Evolutionary conservation across 192 early-diverging fungal genomes (phyloP).

Genomic region (Umbelopsis sp.): DNA sequence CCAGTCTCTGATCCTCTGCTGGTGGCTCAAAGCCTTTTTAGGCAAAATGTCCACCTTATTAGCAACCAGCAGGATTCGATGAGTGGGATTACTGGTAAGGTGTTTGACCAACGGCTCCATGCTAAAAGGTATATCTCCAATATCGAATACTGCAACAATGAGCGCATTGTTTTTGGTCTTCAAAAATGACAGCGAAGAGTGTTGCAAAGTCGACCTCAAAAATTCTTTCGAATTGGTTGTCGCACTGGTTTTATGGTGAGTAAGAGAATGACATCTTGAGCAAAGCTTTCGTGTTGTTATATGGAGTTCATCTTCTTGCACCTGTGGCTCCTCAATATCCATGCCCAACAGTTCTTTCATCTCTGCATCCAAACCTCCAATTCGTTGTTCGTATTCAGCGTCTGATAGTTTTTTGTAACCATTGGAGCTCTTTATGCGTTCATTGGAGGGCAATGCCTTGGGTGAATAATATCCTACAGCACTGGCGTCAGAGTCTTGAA

Average conservation of each 20-base stretch:
- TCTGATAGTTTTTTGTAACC: slow-evolving; percentile 42
- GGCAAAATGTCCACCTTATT: slow-evolving; percentile 79
- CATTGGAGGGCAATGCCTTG: slow-evolving; percentile 30
- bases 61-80: slow-evolving; percentile 61
- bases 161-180: slow-evolving; percentile 53
- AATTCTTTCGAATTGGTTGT: slow-evolving; percentile 17
- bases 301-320: slow-evolving; percentile 21
- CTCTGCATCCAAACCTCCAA: slow-evolving; percentile 46
- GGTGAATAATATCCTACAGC: slow-evolving; percentile 57
- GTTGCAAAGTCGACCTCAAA: slow-evolving; percentile 50
- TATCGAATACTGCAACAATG: slow-evolving; percentile 64
- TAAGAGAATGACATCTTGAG: slow-evolving; percentile 67
- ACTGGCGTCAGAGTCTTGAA: slow-evolving; percentile 48
- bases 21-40: slow-evolving; percentile 42
- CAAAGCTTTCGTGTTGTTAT: slow-evolving; percentile 52
- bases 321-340: background rate
- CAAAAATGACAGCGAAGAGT: slow-evolving; percentile 58
- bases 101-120: slow-evolving; percentile 51
- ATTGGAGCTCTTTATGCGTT: background rate
- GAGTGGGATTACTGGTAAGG: slow-evolving; percentile 33
- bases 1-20: slow-evolving; percentile 57
- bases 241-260: slow-evolving; percentile 51
- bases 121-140: slow-evolving; percentile 71
- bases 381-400: slow-evolving; percentile 38
- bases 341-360: slow-evolving; percentile 32